Percentiles rank a stretch among this genome's conserved stretches.
Evolutionary conservation across 345 rosid species (phyloP).

Genomic region (Sisymbrium irio): DNA sequence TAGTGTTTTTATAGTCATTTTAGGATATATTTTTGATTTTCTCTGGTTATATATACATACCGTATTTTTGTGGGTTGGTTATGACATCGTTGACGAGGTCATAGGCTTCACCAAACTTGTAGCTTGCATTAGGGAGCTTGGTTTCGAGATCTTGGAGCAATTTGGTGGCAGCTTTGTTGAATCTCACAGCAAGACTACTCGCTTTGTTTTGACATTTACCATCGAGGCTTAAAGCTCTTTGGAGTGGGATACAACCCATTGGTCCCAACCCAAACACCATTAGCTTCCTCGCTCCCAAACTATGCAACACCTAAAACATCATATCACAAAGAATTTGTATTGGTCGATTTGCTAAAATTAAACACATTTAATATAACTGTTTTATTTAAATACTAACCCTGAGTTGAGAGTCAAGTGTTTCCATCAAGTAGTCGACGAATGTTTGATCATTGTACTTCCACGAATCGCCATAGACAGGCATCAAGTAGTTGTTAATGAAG

Average conservation of each 20-base stretch:
- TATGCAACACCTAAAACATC: constrained; percentile 47
- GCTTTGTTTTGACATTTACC: constrained; percentile 73
- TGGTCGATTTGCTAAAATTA: neutral
- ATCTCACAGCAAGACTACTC: constrained; percentile 63
- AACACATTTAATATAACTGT: neutral
- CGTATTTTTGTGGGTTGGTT: constrained; percentile 62
- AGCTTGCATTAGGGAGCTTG: constrained; percentile 51
- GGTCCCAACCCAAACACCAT: constrained; percentile 93
- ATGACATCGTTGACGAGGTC: constrained; percentile 75
- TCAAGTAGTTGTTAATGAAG: constrained; percentile 94
- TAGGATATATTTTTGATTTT: neutral
- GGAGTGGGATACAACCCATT: constrained; percentile 98
- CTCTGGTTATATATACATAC: constrained; percentile 27
- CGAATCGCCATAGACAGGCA: constrained; percentile 84
- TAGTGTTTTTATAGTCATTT: neutral
- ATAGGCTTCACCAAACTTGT: constrained; percentile 82
- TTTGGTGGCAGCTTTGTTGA: constrained; percentile 54
- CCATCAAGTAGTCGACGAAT: constrained; percentile 63
- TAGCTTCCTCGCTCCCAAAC: constrained; percentile 68
- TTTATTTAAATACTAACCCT: constrained; percentile 32
- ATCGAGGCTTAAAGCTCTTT: constrained; percentile 67
- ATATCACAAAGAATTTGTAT: neutral
- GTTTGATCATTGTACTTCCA: constrained; percentile 80
- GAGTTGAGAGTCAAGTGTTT: constrained; percentile 68
- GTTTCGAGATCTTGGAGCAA: constrained; percentile 42